Percentiles rank a stretch among this genome's conserved stretches.
Conservation (phyloP, 2,329 filamentous ascomycete genomes). For the Tolypocladium tundrense region DNA sequence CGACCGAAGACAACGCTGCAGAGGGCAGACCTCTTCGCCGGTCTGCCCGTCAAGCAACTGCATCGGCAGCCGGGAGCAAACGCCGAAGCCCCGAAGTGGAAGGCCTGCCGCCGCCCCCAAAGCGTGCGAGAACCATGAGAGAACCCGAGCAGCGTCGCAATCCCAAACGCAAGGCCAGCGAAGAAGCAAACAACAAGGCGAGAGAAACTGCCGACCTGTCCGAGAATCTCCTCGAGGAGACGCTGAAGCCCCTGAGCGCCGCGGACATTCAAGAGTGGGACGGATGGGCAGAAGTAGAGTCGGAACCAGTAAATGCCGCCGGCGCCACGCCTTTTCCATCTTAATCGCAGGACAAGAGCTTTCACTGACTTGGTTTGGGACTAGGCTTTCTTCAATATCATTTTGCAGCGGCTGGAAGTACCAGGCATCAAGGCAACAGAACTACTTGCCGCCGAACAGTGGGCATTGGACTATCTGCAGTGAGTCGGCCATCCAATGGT, state of each 20-base stretch:
- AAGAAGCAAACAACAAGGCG: conserved; percentile 16
- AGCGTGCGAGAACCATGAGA: conserved; percentile 5
- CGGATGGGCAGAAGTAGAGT: conserved; percentile 79
- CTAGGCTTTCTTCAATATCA: conserved; percentile 75
- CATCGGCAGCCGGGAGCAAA: not conserved
- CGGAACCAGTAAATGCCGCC: conserved; percentile 60
- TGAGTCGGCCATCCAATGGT: conserved; percentile 17
- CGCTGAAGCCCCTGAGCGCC: conserved; percentile 35
- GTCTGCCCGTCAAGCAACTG: not conserved
- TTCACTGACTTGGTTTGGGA: not conserved
- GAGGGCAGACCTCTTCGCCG: not conserved
- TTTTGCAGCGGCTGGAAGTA: conserved; percentile 71
- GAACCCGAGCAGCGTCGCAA: conserved; percentile 21
- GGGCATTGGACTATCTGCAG: conserved; percentile 52
- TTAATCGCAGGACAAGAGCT: not conserved
- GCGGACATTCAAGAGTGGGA: conserved; percentile 52
- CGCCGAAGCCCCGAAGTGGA: not conserved
- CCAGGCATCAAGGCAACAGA: conserved; percentile 65
- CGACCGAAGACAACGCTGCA: not conserved
- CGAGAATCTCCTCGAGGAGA: conserved; percentile 33
- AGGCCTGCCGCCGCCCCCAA: not conserved
- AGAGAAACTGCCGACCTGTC: conserved; percentile 11
- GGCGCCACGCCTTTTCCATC: not conserved
- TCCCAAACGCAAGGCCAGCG: conserved; percentile 34
- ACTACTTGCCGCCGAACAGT: conserved; percentile 61